Evolutionary conservation across 2,329 filamentous ascomycete genomes (phyloP).

Genomic region (Beauveria bassiana): DNA sequence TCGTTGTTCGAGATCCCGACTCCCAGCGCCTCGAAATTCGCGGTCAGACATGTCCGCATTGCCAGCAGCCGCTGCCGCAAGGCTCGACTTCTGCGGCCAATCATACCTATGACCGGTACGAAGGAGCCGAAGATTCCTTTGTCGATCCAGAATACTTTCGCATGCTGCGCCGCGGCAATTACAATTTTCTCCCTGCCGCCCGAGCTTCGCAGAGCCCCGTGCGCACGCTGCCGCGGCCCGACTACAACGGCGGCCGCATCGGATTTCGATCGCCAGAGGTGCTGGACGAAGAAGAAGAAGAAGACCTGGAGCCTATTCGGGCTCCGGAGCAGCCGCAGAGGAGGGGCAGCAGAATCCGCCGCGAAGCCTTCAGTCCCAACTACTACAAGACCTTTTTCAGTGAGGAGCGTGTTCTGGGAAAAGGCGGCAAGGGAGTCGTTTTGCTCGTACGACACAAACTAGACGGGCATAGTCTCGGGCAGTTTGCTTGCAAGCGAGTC

Average conservation of each 20-base stretch:
- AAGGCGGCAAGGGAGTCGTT: constrained; percentile 91
- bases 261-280: constrained; percentile 15
- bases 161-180: constrained; percentile 62
- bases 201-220: constrained; percentile 45
- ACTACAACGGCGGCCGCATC: constrained; percentile 21
- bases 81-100: constrained; percentile 36
- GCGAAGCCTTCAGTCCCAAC: constrained; percentile 79
- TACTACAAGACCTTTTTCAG: constrained; percentile 94
- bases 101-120: constrained; percentile 39
- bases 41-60: constrained; percentile 77
- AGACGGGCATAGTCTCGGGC: constrained; percentile 77
- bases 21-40: constrained; percentile 82
- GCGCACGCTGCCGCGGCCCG: constrained; percentile 43
- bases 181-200: constrained; percentile 33
- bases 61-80: constrained; percentile 61
- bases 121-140: constrained; percentile 52
- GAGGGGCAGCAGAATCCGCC: constrained; percentile 63
- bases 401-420: constrained; percentile 76
- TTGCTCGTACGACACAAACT: constrained; percentile 88
- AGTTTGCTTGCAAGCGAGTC: constrained; percentile 95
- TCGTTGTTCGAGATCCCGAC: constrained; percentile 82
- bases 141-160: constrained; percentile 92
- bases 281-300: constrained; percentile 21
- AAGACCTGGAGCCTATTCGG: neutral
- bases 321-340: neutral